A percentile compares a stretch with the other conserved stretches of the same genome.
Conservation (phyloP, 1,284 basidiomycete genomes). For the Tausonia pullulans region DNA sequence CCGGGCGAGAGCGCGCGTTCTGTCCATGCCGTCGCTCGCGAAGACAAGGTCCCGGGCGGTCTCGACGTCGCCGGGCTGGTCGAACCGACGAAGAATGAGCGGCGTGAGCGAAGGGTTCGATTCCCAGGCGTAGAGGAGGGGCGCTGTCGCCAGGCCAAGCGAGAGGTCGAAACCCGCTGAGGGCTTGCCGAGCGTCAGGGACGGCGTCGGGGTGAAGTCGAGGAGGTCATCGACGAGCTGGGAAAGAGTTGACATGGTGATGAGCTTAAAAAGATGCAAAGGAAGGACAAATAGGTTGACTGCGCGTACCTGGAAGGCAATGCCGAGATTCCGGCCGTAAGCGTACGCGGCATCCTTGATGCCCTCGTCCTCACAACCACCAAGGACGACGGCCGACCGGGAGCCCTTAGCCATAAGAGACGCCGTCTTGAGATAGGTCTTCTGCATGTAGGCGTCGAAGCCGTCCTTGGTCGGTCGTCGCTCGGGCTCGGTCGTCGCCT, state of each 20-base stretch:
- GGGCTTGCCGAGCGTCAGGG: constrained; percentile 66
- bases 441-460: constrained; percentile 81
- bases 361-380: constrained; percentile 58
- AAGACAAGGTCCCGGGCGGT: constrained; percentile 61
- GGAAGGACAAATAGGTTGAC: not conserved
- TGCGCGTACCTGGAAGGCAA: constrained; percentile 75
- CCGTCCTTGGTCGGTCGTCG: constrained; percentile 40
- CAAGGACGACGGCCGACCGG: constrained; percentile 76
- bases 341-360: constrained; percentile 92
- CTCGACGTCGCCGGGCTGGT: constrained; percentile 71
- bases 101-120: constrained; percentile 65
- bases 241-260: not conserved
- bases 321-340: constrained; percentile 79
- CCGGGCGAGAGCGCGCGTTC: constrained; percentile 65
- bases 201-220: constrained; percentile 60
- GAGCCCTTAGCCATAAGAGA: constrained; percentile 91
- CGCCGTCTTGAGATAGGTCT: constrained; percentile 94
- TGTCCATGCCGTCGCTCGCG: constrained; percentile 61
- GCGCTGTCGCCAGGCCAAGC: constrained; percentile 80
- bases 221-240: constrained; percentile 88
- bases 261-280: not conserved
- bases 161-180: constrained; percentile 69
- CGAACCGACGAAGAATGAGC: constrained; percentile 75
- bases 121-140: constrained; percentile 89
- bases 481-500: constrained; percentile 32